Evolutionary conservation across 345 rosid species (phyloP), one percentile per base, ranked within the genome.

Genomic region (Eucalyptus pauciflora): DNA sequence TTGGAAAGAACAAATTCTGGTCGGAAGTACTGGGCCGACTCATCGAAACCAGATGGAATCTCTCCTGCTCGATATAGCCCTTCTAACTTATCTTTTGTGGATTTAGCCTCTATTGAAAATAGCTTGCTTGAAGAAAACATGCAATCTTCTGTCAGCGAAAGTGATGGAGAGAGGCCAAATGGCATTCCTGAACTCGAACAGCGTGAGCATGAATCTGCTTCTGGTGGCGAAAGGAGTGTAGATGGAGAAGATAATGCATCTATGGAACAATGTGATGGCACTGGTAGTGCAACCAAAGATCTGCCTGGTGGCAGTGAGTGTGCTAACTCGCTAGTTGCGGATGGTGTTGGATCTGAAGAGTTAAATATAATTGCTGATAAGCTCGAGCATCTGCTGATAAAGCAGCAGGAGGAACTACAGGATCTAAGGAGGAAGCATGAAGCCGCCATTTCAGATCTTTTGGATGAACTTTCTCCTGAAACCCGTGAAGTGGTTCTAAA

Each of bases 1-100:
- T 64, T 97, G 90, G 99, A 98, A 88, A 95, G 93, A 90, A 91
- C 97, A 89, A 94, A 98, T 48, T 98, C 99, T 31, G 99, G 99
- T 81, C 93, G 95, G 85, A 97, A 91, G 90, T 97, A 94, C 88
- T 98, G 99, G 99, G 95, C 94, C 7, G 94, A 96, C 91, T 94
- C 98, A 50, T 94, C 94, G 37, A 96, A 94, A 92, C 91, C 88
- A 10, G 91, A 90, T 90, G 93, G 92, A 88, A 91, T 87, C 89
- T 91, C 95, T 79, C 96, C 94, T 56, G 51, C 86, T 86, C 90
- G n/a, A 85, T 87, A 79, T 86, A 93, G 93, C 50, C 86, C 87
- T 56, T 91, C 93, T 58, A 91, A 92, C 86, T 56, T 89, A 51
- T 90, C 89, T 80, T 50, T 56, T 64, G 89, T 54, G 54, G 87